A percentile compares a stretch with the other conserved stretches of the same genome.
phyloP scores from a whole-genome alignment of 2,329 filamentous ascomycete species.

The Aspergillus uvarum region DNA sequence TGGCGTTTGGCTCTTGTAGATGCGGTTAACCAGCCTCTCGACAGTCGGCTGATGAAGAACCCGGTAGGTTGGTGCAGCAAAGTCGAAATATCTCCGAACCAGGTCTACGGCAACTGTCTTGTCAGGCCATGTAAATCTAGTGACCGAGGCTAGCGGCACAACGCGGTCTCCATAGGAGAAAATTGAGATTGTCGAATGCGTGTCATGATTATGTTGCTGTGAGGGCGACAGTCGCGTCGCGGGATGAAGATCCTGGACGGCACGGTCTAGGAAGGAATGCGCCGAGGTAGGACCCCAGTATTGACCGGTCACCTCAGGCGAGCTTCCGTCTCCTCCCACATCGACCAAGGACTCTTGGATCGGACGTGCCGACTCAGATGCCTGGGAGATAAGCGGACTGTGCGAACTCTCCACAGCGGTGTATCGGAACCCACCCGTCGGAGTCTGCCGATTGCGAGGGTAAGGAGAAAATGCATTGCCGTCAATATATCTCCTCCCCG shows the following conservation, averaged over 20 bases:
- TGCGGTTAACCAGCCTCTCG: slow-evolving; percentile 11
- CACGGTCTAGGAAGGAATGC: slow-evolving; percentile 25
- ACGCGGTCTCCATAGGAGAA: slow-evolving; percentile 24
- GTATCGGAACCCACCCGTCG: neutral
- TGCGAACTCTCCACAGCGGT: neutral
- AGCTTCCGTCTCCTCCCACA: neutral
- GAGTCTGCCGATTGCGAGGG: neutral
- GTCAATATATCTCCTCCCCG: too few species aligned
- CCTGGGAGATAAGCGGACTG: neutral
- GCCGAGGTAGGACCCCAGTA: slow-evolving; percentile 27
- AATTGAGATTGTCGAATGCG: slow-evolving; percentile 12
- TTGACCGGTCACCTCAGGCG: slow-evolving; percentile 18
- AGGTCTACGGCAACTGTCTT: slow-evolving; percentile 12
- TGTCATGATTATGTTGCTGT: too few species aligned
- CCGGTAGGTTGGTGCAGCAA: slow-evolving; percentile 25
- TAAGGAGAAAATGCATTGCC: too few species aligned
- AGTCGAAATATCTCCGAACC: slow-evolving; percentile 26
- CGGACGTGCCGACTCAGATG: neutral
- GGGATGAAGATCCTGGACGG: slow-evolving; percentile 18
- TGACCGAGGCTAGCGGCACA: slow-evolving; percentile 8
- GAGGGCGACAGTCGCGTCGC: neutral
- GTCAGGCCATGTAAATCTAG: slow-evolving; percentile 22
- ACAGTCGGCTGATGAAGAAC: slow-evolving; percentile 25
- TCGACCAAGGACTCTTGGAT: neutral
- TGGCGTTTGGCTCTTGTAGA: slow-evolving; percentile 11